Conservation (phyloP, 371 early-diverging fungal genomes). For the Mucor racemosus region DNA sequence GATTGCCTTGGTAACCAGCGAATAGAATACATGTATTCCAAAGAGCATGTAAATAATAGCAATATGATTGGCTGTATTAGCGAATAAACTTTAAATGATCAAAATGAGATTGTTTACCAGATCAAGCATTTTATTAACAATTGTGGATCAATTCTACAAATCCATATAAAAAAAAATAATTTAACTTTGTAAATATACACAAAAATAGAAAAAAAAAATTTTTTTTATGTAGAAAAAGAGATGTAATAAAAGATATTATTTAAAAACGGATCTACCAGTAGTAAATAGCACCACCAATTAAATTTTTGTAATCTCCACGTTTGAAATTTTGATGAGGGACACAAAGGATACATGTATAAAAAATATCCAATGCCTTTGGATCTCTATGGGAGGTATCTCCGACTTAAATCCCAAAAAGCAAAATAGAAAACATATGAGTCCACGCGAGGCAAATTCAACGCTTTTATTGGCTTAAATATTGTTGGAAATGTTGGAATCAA, state of each 20-base stretch:
- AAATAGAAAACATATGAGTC: slow-evolving; percentile 14
- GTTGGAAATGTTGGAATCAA: slow-evolving; percentile 22
- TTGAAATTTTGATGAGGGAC: neutral
- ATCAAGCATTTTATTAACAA: neutral
- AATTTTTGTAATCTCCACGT: neutral
- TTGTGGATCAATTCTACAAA: neutral
- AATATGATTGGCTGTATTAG: neutral
- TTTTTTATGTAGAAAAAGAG: neutral
- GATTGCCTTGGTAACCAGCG: neutral
- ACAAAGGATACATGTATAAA: neutral
- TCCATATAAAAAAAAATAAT: neutral
- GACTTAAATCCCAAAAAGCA: neutral
- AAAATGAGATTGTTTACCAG: neutral
- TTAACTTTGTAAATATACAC: neutral
- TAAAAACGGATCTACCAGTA: no score
- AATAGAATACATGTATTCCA: neutral
- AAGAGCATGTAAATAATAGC: neutral
- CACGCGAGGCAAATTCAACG: slow-evolving; percentile 20
- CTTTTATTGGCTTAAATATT: slow-evolving; percentile 18
- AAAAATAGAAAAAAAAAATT: no score
- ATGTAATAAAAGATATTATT: neutral
- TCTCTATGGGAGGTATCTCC: neutral
- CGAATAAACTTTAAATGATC: neutral
- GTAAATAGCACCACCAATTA: neutral
- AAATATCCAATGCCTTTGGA: neutral